A percentile compares a stretch with the other conserved stretches of the same genome.
Evolutionary conservation across 352 stramenopile genomes (phyloP).

Genomic region (Phytophthora hibernalis): DNA sequence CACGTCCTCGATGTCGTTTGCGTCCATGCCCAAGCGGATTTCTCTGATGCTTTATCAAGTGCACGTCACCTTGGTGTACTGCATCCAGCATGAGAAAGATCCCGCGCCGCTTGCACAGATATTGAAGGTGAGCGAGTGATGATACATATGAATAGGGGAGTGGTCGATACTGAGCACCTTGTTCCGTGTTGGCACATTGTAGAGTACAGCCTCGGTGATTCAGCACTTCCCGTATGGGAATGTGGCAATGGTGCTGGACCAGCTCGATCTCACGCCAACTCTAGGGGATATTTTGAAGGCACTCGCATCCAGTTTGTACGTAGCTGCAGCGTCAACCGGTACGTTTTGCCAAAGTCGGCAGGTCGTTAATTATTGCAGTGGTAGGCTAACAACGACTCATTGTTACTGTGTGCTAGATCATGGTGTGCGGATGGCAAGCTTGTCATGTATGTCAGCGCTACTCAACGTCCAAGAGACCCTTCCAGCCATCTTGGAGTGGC

Average conservation of each 20-base stretch:
- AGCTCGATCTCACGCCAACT: constrained; percentile 58
- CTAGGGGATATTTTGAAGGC: constrained; percentile 73
- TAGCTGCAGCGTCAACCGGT: constrained; percentile 63
- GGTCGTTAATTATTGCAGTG: background rate
- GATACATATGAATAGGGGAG: background rate
- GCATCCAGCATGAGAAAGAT: constrained; percentile 83
- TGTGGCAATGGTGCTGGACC: constrained; percentile 56
- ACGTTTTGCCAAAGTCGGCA: constrained; percentile 2
- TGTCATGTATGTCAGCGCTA: constrained; percentile 81
- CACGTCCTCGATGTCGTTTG: constrained; percentile 76
- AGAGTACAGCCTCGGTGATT: constrained; percentile 75
- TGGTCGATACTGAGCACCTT: constrained; percentile 6
- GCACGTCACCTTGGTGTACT: constrained; percentile 83
- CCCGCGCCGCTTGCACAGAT: constrained; percentile 62
- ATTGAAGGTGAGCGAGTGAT: constrained; percentile 61
- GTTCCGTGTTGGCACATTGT: no score
- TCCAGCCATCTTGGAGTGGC: constrained; percentile 73
- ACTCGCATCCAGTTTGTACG: constrained; percentile 76
- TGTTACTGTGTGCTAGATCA: constrained; percentile 57
- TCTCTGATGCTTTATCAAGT: constrained; percentile 88
- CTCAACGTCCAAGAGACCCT: constrained; percentile 78
- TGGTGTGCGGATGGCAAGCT: constrained; percentile 76
- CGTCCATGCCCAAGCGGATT: constrained; percentile 85
- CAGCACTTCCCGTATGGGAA: constrained; percentile 83
- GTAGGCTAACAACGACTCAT: background rate